These are phyloP conservation scores for Botrytis deweyae DNA, from an alignment of 2,329 filamentous ascomycete genomes.

Conservation along the genomic window DNA sequence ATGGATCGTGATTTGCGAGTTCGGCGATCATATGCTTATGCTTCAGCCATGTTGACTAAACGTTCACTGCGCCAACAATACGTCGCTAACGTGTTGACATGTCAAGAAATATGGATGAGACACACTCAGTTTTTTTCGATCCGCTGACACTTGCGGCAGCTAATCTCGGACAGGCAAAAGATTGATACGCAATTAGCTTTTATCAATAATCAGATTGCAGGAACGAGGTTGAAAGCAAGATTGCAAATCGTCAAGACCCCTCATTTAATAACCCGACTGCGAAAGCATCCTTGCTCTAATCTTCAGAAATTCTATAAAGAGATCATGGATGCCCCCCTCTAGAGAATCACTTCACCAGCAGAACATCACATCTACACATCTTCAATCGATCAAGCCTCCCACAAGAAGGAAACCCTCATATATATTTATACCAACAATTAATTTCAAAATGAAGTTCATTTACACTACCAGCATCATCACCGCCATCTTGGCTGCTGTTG, in stretches of 20 bases:
- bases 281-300: background rate
- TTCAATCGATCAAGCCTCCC: background rate
- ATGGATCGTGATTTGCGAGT: background rate
- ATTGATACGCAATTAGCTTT: background rate
- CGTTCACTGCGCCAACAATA: background rate
- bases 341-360: background rate
- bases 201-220: constrained; percentile 16
- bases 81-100: background rate
- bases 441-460: constrained; percentile 13
- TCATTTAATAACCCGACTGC: background rate
- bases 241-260: background rate
- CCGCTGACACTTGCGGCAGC: background rate
- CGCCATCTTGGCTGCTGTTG: constrained; percentile 4
- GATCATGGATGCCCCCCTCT: background rate
- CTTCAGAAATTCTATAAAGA: background rate
- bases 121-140: background rate
- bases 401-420: background rate
- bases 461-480: constrained; percentile 18
- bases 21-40: background rate
- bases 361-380: background rate
- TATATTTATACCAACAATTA: background rate
- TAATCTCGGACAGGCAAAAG: background rate
- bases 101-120: background rate
- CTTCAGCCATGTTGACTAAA: background rate
- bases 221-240: background rate